Percentiles rank a stretch among this genome's conserved stretches.
Conservation (phyloP, 1,139 yeast species). For the Pichia sp. region DNA sequence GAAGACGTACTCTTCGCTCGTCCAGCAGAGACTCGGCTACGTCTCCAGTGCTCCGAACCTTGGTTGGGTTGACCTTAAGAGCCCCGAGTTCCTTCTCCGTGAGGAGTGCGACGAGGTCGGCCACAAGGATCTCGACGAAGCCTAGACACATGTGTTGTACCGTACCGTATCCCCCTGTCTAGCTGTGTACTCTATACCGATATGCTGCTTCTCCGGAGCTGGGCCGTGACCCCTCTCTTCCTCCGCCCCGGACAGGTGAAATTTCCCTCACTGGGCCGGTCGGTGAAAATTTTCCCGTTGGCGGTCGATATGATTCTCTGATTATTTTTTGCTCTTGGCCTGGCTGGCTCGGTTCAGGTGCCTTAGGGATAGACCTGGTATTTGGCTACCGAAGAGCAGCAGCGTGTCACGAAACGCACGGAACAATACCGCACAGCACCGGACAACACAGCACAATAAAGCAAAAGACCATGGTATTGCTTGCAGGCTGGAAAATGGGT, state of each 20-base stretch:
- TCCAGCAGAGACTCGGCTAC: conserved; percentile 19
- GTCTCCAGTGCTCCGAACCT: conserved; percentile 17
- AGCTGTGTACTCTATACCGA: too few relatives aligned
- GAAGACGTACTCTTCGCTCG: conserved; percentile 14
- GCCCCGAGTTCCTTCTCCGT: conserved; percentile 14
- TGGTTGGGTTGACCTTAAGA: conserved; percentile 20
- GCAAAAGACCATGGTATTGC: background rate
- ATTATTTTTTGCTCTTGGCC: background rate
- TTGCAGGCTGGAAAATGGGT: background rate
- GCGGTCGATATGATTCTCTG: background rate
- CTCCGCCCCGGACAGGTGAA: too few relatives aligned
- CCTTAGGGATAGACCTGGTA: too few relatives aligned
- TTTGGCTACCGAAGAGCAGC: too few relatives aligned
- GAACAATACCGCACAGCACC: background rate
- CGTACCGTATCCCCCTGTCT: too few relatives aligned
- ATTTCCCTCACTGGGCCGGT: background rate
- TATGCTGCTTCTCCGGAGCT: too few relatives aligned
- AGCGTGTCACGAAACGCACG: too few relatives aligned
- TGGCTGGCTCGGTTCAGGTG: too few relatives aligned
- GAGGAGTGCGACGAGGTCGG: conserved; percentile 10
- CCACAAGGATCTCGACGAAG: conserved; percentile 17
- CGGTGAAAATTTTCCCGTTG: background rate
- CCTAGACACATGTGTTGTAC: conserved; percentile 4
- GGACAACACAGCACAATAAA: background rate
- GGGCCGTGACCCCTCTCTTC: too few relatives aligned